These are phyloP conservation scores for Diutina siamensis DNA, from an alignment of 1,139 yeast species.

Conservation along the genomic window DNA sequence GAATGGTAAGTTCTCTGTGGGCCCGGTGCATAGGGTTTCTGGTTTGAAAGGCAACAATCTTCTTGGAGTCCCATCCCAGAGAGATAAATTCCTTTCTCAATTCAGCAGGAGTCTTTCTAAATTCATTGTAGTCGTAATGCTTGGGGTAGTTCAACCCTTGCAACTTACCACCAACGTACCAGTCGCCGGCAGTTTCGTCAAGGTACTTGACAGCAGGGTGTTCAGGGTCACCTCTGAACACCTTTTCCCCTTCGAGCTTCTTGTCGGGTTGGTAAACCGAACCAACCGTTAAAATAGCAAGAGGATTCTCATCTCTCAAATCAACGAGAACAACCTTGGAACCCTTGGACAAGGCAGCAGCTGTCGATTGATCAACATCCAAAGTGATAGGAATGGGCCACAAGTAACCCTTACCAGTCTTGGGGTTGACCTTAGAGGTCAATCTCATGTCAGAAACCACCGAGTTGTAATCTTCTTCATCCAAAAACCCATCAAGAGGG, in stretches of 20 bases:
- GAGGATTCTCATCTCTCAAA: conserved; percentile 67
- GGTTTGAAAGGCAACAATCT: conserved; percentile 94
- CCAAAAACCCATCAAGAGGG: conserved; percentile 80
- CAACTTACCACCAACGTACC: conserved; percentile 77
- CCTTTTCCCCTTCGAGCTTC: conserved; percentile 65
- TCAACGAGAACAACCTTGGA: conserved; percentile 68
- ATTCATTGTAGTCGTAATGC: conserved; percentile 83
- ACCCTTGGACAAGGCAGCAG: conserved; percentile 38
- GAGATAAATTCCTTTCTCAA: conserved; percentile 71
- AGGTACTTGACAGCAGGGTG: conserved; percentile 86
- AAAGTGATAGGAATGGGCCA: conserved; percentile 93
- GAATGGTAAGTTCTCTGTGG: conserved; percentile 87
- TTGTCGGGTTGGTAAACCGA: conserved; percentile 81
- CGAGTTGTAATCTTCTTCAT: conserved; percentile 65
- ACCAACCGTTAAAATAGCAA: conserved; percentile 71
- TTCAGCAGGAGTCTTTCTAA: conserved; percentile 85
- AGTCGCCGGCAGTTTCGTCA: conserved; percentile 64
- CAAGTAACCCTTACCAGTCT: conserved; percentile 47
- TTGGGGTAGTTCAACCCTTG: conserved; percentile 77
- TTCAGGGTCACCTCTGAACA: conserved; percentile 94
- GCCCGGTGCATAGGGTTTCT: conserved; percentile 99
- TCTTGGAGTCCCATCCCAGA: conserved; percentile 63
- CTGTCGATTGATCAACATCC: conserved; percentile 52
- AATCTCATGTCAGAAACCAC: conserved; percentile 75
- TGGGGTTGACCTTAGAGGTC: conserved; percentile 27